A percentile compares a stretch with the other conserved stretches of the same genome.
phyloP scores from a whole-genome alignment of 75 land plant species.

The Larix kaempferi region DNA sequence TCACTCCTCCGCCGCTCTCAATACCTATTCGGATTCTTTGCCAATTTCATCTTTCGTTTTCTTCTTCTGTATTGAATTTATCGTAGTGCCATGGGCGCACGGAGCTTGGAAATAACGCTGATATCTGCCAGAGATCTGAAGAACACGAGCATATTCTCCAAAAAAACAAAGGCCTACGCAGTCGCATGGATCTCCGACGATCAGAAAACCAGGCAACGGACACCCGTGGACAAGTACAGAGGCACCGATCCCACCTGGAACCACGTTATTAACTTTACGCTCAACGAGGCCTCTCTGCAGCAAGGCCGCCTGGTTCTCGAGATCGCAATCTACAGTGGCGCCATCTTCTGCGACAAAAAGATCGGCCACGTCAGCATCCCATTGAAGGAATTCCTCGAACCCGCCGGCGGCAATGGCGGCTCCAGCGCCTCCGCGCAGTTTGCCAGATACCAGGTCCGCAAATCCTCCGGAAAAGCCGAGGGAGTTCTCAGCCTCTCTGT shows the following conservation, averaged over 20 bases:
- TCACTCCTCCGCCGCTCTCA: too few species aligned
- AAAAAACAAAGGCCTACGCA: slow-evolving; percentile 24
- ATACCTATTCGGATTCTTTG: too few species aligned
- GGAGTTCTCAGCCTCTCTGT: slow-evolving; percentile 30
- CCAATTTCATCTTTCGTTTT: too few species aligned
- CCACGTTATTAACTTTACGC: neutral
- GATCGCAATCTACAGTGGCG: slow-evolving; percentile 14
- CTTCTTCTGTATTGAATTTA: too few species aligned
- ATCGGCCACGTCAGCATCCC: slow-evolving; percentile 44
- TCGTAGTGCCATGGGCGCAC: too few species aligned
- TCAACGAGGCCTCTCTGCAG: slow-evolving; percentile 6
- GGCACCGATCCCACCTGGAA: slow-evolving; percentile 15
- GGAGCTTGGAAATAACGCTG: too few species aligned
- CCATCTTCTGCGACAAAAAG: slow-evolving; percentile 37
- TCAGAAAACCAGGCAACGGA: neutral
- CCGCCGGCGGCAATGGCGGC: slow-evolving; percentile 1
- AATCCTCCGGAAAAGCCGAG: slow-evolving; percentile 26
- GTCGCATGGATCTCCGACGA: slow-evolving; percentile 18
- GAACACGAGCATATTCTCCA: slow-evolving; percentile 7
- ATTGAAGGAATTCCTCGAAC: slow-evolving; percentile 5
- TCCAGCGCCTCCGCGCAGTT: neutral
- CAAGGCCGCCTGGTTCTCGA: slow-evolving; percentile 1
- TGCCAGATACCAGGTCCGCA: slow-evolving; percentile 23
- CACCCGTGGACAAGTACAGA: neutral
- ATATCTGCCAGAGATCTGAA: too few species aligned